Base-by-base conservation (phyloP, 2,329 filamentous ascomycete genomes). In the Calcarisporium arbuscula region DNA sequence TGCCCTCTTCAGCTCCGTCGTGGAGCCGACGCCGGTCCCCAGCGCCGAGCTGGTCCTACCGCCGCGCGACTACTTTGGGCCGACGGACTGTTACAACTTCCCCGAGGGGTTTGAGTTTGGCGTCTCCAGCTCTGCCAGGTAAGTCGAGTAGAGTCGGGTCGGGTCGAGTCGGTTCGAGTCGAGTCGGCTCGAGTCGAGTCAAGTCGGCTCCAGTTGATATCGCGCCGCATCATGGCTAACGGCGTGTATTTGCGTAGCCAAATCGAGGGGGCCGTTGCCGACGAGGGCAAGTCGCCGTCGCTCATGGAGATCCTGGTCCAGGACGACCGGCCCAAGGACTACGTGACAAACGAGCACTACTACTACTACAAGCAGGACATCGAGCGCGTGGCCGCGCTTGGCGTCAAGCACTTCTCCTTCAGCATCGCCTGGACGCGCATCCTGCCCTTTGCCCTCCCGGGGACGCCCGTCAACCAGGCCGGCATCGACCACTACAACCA, bases 281-380 rank as follows among this genome's bases (percentile, higher is more conserved):
- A 60, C 2, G 62, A 69, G 32, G 67, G 67, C 7, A 57, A 64
- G 32, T 51, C 60, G 0, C 67, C 65, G 0, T 56, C 58, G 4
- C 47, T 65, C n/a, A 53, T 63, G 50, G 67, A 71, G 32, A 56
- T 66, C 42, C 55, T 61, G 5, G 43, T 53, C 3, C 38, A 32
- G 5, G 44, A 50, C 19, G 43, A 45, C 5, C 31, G 48, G 3
- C 34, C 40, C 5, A 57, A 61, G 28, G 39, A 50, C 19, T 58
- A 62, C 35, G 53, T 60, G 22, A 64, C 64, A 3, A 70, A 65
- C 27, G 67, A 70, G 51, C 63, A 72, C 36, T 74, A 74, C 46
- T 74, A 71, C 40, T 51, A 70, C 7, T 75, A 74, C 45, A 74
- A 73, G 48, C 71, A 74, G 50, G 68, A 74, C 27, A 72, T 75